Conservation (phyloP, 257 asterid species). For the Nicotiana otophora region DNA sequence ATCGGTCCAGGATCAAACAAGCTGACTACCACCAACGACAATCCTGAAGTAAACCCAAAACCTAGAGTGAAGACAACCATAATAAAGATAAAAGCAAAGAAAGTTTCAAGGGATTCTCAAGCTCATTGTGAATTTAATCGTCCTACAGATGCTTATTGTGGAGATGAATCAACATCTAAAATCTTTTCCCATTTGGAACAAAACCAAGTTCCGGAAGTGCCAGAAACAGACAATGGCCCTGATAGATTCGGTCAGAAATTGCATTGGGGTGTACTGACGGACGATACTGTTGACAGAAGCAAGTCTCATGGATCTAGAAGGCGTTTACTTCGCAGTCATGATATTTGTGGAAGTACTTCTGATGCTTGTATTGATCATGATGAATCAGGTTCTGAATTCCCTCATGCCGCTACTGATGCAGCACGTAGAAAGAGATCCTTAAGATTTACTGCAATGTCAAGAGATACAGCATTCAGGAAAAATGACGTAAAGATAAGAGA, state of each 20-base stretch:
- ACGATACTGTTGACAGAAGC: neutral
- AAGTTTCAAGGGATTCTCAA: constrained; percentile 24
- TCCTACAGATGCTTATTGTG: constrained; percentile 23
- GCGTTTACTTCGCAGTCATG: constrained; percentile 19
- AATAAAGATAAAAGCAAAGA: constrained; percentile 54
- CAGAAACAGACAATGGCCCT: constrained; percentile 17
- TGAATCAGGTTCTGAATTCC: constrained; percentile 38
- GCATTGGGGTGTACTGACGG: constrained; percentile 15
- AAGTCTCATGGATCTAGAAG: constrained; percentile 9
- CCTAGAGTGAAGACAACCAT: constrained; percentile 43
- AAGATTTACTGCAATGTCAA: constrained; percentile 49
- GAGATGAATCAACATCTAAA: constrained; percentile 33
- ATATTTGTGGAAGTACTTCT: constrained; percentile 28
- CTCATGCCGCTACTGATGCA: constrained; percentile 69
- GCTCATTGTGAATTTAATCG: constrained; percentile 19
- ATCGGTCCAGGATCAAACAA: constrained; percentile 30
- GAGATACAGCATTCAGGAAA: constrained; percentile 28
- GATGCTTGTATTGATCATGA: constrained; percentile 26
- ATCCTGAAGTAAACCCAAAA: constrained; percentile 27
- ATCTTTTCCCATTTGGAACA: constrained; percentile 24
- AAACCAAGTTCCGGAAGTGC: constrained; percentile 16
- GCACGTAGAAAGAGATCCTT: constrained; percentile 65
- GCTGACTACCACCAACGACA: constrained; percentile 12
- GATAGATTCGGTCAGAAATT: constrained; percentile 26
- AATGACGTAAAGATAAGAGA: constrained; percentile 25